phyloP scores from a whole-genome alignment of 129 eudicot genomes.

The Daucus carota region DNA sequence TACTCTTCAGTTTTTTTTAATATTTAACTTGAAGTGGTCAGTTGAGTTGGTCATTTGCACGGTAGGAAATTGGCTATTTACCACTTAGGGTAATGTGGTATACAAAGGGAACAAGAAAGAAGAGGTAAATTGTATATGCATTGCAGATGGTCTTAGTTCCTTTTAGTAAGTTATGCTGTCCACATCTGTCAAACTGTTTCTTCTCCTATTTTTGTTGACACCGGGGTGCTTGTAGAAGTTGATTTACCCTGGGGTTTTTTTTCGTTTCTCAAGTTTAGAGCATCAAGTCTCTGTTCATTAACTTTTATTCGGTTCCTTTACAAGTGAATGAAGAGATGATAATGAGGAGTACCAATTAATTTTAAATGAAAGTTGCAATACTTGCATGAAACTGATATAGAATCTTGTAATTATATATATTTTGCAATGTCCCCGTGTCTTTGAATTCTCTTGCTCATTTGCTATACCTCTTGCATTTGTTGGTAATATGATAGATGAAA shows the following conservation, averaged over 20 bases:
- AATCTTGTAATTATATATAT: neutral
- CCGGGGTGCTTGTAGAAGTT: neutral
- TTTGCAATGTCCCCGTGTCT: neutral
- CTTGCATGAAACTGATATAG: neutral
- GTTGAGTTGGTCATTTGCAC: too few relatives aligned
- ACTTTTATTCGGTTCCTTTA: neutral
- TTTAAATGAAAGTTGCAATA: neutral
- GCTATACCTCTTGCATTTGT: neutral
- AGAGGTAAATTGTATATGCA: too few relatives aligned
- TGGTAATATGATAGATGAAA: conserved; percentile 53
- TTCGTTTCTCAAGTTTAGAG: neutral
- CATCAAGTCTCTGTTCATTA: neutral
- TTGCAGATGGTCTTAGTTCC: too few relatives aligned
- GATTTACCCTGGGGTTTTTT: neutral
- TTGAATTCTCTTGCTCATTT: neutral
- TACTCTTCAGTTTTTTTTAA: neutral
- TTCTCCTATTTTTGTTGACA: neutral
- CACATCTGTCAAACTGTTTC: neutral
- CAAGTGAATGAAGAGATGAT: neutral
- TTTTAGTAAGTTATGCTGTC: too few relatives aligned
- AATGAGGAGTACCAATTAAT: neutral
- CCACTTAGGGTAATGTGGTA: too few relatives aligned
- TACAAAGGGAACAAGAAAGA: too few relatives aligned
- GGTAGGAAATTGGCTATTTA: too few relatives aligned
- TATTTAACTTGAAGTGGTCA: too few relatives aligned